Conservation (phyloP, 768 basidiomycete genomes). For the Lyophyllum decastes region DNA sequence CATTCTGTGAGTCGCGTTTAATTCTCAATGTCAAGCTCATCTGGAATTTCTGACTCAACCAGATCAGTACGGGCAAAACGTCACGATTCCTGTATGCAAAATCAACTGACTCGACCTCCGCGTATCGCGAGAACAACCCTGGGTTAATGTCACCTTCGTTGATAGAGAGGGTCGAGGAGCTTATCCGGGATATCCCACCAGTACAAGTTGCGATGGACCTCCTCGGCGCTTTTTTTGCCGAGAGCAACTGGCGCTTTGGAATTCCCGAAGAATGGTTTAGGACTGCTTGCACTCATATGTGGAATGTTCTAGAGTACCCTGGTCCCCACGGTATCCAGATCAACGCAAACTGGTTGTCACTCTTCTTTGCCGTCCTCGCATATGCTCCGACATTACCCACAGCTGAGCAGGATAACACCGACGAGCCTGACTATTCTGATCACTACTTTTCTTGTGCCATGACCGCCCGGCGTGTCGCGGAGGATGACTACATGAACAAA, state of each 20-base stretch:
- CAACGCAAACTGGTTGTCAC: conserved; percentile 52
- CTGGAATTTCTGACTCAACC: not conserved
- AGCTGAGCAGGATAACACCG: not conserved
- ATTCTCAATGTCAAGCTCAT: conserved; percentile 2
- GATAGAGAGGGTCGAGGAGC: conserved; percentile 27
- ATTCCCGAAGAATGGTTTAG: conserved; percentile 52
- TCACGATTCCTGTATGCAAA: conserved; percentile 41
- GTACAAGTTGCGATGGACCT: conserved; percentile 33
- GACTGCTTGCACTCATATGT: conserved; percentile 44
- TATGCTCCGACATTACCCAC: conserved; percentile 30
- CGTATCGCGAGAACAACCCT: conserved; percentile 24
- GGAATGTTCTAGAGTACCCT: conserved; percentile 38
- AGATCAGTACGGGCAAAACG: conserved; percentile 35
- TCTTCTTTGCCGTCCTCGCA: conserved; percentile 51
- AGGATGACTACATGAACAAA: conserved; percentile 41
- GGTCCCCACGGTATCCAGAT: conserved; percentile 34
- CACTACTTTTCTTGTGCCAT: conserved; percentile 44
- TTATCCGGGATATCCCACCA: conserved; percentile 35
- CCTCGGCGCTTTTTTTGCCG: conserved; percentile 41
- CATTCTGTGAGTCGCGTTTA: conserved; percentile 37
- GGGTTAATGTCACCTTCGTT: conserved; percentile 23
- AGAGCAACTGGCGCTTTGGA: conserved; percentile 52
- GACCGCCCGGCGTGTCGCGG: conserved; percentile 45
- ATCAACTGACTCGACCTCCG: conserved; percentile 37
- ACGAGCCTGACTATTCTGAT: conserved; percentile 16